phyloP scores from a whole-genome alignment of 2,329 filamentous ascomycete genomes.

The Talaromyces sp. region DNA sequence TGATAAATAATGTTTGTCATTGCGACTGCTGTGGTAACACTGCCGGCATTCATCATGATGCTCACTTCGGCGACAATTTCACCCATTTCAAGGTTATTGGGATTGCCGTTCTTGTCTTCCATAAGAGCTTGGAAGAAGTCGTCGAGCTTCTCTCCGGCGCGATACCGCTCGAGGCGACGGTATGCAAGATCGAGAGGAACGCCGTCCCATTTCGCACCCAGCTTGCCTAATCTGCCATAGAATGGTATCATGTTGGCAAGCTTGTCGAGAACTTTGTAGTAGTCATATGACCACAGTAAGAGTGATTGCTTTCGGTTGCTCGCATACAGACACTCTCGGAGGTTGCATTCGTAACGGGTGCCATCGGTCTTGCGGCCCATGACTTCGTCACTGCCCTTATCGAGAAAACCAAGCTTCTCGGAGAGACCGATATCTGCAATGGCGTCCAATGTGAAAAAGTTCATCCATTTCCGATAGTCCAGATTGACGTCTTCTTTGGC shows the following conservation, averaged over 20 bases:
- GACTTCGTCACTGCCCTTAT: slow-evolving; percentile 27
- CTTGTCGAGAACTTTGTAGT: not conserved
- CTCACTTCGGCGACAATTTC: slow-evolving; percentile 49
- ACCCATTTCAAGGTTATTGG: slow-evolving; percentile 47
- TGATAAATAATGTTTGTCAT: not conserved
- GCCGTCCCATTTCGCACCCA: not conserved
- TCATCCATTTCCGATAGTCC: slow-evolving; percentile 32
- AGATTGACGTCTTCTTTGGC: slow-evolving; percentile 21
- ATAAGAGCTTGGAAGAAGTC: slow-evolving; percentile 54
- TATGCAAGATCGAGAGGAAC: not conserved
- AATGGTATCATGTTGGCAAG: not conserved
- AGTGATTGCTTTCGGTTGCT: slow-evolving; percentile 18
- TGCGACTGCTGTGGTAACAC: slow-evolving; percentile 6
- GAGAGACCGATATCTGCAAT: slow-evolving; percentile 36
- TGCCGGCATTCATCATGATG: slow-evolving; percentile 5
- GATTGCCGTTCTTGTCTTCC: slow-evolving; percentile 37
- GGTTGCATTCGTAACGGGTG: slow-evolving; percentile 4
- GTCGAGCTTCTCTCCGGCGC: slow-evolving; percentile 44
- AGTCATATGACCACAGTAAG: not conserved
- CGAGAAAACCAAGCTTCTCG: slow-evolving; percentile 30
- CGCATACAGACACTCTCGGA: slow-evolving; percentile 16
- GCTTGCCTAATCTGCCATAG: not conserved
- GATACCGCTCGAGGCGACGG: not conserved
- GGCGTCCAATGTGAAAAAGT: slow-evolving; percentile 33
- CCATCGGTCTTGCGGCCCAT: slow-evolving; percentile 20